Conservation (phyloP, 371 early-diverging fungal genomes). For the Zancudomyces culisetae region DNA sequence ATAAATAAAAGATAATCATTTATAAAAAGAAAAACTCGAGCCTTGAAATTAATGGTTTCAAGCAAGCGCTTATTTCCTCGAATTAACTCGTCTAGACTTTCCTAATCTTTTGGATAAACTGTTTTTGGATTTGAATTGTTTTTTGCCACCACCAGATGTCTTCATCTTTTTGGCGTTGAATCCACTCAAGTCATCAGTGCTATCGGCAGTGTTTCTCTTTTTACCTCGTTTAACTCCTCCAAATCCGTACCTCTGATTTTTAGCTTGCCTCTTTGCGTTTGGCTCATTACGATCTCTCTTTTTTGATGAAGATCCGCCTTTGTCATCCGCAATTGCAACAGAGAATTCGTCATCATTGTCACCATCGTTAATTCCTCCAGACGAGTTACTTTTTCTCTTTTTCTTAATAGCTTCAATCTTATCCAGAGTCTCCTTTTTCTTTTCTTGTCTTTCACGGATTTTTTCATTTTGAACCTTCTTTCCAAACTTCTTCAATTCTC, state of each 20-base stretch:
- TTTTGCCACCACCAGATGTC: constrained; percentile 11
- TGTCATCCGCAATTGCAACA: constrained; percentile 63
- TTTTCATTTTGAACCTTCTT: constrained; percentile 90
- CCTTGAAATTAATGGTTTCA: no score
- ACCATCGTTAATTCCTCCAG: constrained; percentile 31
- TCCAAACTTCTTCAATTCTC: constrained; percentile 85
- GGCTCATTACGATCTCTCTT: constrained; percentile 9
- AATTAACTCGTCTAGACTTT: neutral
- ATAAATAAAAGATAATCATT: no score
- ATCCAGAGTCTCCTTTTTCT: constrained; percentile 66
- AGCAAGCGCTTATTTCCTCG: neutral
- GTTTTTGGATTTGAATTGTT: constrained; percentile 20
- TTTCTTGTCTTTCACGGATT: constrained; percentile 50
- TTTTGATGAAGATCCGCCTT: constrained; percentile 12
- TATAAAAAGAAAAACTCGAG: no score
- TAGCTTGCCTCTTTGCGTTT: constrained; percentile 28
- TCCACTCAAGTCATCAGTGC: constrained; percentile 41
- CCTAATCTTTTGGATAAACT: no score
- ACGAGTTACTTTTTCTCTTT: neutral
- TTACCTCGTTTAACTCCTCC: constrained; percentile 63
- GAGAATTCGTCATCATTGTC: constrained; percentile 43
- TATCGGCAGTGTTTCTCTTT: constrained; percentile 67
- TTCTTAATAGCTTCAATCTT: constrained; percentile 41
- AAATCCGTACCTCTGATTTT: constrained; percentile 63
- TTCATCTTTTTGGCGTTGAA: constrained; percentile 46